Percentiles rank a stretch among this genome's conserved stretches.
These are phyloP conservation scores for Mallotus nudiflorus DNA, from an alignment of 345 rosid species.

Conservation along the genomic window DNA sequence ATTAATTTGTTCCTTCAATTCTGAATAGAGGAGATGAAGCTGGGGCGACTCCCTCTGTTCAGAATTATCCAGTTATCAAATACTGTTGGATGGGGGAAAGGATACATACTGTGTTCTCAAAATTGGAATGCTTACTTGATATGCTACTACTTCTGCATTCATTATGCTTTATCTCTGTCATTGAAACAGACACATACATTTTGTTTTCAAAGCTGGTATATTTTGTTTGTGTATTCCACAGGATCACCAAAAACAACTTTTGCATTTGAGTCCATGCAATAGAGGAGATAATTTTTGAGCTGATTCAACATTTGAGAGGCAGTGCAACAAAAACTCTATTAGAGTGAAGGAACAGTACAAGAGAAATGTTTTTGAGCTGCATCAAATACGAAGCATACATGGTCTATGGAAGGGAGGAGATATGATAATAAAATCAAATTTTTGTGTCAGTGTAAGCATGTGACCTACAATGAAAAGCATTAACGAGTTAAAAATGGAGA, in stretches of 20 bases:
- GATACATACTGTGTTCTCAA: neutral
- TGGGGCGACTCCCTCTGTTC: too few species aligned
- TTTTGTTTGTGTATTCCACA: neutral
- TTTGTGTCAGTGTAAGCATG: too few species aligned
- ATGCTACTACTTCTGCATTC: neutral
- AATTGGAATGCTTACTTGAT: neutral
- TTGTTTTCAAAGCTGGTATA: neutral
- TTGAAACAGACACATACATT: neutral
- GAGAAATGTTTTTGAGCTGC: constrained; percentile 94
- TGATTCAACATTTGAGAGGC: constrained; percentile 83
- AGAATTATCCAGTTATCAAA: neutral
- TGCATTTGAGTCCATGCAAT: constrained; percentile 77
- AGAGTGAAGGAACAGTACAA: constrained; percentile 67
- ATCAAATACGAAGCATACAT: too few species aligned
- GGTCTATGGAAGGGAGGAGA: too few species aligned
- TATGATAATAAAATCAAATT: too few species aligned
- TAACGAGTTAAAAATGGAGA: too few species aligned
- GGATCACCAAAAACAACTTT: neutral
- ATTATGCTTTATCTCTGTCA: neutral
- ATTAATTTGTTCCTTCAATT: too few species aligned
- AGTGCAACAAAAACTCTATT: constrained; percentile 44
- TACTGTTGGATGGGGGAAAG: neutral
- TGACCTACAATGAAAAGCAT: too few species aligned
- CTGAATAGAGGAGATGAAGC: too few species aligned
- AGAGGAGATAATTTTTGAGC: constrained; percentile 93